Base-by-base conservation (phyloP, 768 basidiomycete species). In the Pleurotus pulmonarius region DNA sequence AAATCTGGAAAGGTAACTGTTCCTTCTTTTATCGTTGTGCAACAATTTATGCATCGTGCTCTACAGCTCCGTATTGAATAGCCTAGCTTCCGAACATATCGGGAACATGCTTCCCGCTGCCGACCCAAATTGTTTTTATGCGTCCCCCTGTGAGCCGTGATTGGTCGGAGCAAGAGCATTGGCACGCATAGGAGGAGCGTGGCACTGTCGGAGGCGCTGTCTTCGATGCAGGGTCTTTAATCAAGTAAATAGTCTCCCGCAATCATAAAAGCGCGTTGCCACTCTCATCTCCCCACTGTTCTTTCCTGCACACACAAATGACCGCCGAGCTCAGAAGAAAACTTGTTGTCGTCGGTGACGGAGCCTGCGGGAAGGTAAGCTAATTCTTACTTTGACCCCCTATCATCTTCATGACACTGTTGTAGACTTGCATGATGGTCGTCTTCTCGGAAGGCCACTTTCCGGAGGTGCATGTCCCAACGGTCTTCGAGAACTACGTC, bases 321-420 rank as follows among this genome's bases (percentile, higher is more conserved):
- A 48, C 38, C 18, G 55, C 40, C 29, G 48, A 43, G 24, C 49
- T 45, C 26, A 34, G 58, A 44, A 25, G 56, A 37, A 63, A 63
- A 48, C 45, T 60, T 44, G 61, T 63, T 9, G 51, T 57, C 8
- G 56, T 63, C 34, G 62, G 62, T 13, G 60, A 63, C 53, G 62
- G 62, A 38, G 58, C 56, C 38, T 63, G 61, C 43, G 62, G 62
- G 22, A 63, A 61, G 60, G 60, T 59, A 22, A 20, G 56, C 11
- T 13, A 26, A 46, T 29, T 25, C 38, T 26, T 25, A 44, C 13
- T 25, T 22, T 54, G 9, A 45, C 25, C 16, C 13, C 29, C 16
- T 12, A 34, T 46, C 16, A 51, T 16, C 13, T 37, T 9, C 48
- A 34, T 34, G 29, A 9, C 4, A 29, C 11, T 39, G 46, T 20